Conservation (phyloP, 2,329 filamentous ascomycete species). For the Colletotrichum noveboracense region DNA sequence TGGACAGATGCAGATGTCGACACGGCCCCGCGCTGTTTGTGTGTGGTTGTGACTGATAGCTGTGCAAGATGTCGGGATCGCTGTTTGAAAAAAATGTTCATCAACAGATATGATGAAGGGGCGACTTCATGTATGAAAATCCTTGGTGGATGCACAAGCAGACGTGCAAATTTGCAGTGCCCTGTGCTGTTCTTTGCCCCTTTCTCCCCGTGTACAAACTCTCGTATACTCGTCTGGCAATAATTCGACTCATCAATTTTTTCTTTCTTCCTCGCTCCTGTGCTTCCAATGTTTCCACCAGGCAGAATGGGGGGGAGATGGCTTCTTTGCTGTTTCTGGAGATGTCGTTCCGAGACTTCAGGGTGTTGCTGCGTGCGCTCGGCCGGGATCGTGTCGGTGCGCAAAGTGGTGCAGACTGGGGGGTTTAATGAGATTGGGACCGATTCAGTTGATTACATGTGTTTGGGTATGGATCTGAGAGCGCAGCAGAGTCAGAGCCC, state of each 20-base stretch:
- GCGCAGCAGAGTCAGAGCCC: neutral
- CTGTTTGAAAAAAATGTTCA: neutral
- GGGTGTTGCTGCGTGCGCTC: neutral
- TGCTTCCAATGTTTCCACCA: neutral
- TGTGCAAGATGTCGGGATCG: neutral
- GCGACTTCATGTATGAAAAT: neutral
- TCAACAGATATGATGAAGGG: neutral
- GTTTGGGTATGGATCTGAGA: neutral
- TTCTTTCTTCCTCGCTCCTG: neutral
- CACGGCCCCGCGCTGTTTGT: neutral
- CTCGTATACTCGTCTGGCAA: neutral
- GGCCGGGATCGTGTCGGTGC: slow-evolving; percentile 12
- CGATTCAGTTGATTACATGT: neutral
- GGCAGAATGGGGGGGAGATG: neutral
- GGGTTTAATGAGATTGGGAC: slow-evolving; percentile 12
- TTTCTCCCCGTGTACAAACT: neutral
- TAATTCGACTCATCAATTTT: neutral
- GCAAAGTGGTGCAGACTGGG: neutral
- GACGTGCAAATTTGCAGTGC: neutral
- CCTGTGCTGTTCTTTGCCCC: neutral
- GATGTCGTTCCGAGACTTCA: slow-evolving; percentile 1
- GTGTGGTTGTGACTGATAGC: neutral
- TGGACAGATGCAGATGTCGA: neutral
- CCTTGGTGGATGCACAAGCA: neutral
- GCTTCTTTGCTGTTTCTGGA: slow-evolving; percentile 3